These are phyloP conservation scores for Podospora bellae-mahoneyi DNA, from an alignment of 495 filamentous ascomycete species.

Conservation along the genomic window DNA sequence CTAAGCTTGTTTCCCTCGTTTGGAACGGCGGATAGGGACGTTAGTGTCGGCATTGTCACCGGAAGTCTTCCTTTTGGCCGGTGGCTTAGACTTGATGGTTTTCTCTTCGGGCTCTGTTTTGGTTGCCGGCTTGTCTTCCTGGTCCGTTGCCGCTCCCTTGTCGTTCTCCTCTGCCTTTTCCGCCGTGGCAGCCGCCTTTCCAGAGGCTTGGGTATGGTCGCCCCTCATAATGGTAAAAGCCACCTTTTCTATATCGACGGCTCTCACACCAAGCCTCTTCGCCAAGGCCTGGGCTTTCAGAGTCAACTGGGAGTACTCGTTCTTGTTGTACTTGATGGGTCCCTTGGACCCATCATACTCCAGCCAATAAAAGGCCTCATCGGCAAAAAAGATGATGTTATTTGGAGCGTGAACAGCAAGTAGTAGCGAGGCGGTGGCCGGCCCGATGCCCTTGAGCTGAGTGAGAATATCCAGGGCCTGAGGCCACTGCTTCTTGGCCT, in stretches of 20 bases:
- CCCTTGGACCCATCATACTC: slow-evolving; percentile 44
- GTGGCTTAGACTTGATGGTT: slow-evolving; percentile 15
- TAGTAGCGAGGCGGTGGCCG: slow-evolving; percentile 69
- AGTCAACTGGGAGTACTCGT: slow-evolving; percentile 59
- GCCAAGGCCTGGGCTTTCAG: slow-evolving; percentile 43
- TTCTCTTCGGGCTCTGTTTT: slow-evolving; percentile 3
- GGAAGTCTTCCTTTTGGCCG: slow-evolving; percentile 37
- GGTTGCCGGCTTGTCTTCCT: slow-evolving; percentile 14
- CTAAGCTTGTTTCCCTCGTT: slow-evolving; percentile 32
- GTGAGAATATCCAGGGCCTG: slow-evolving; percentile 50
- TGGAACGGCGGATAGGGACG: slow-evolving; percentile 27
- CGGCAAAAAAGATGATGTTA: slow-evolving; percentile 68
- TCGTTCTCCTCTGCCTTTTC: slow-evolving; percentile 18
- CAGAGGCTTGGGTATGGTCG: background rate
- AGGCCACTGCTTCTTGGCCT: slow-evolving; percentile 42
- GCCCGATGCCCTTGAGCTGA: slow-evolving; percentile 60
- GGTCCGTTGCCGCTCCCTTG: background rate
- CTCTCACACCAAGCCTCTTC: slow-evolving; percentile 51
- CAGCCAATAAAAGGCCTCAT: slow-evolving; percentile 70
- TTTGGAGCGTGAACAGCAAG: slow-evolving; percentile 57
- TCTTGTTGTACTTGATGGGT: slow-evolving; percentile 59
- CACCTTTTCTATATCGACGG: slow-evolving; percentile 63
- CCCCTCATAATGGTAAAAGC: slow-evolving; percentile 58
- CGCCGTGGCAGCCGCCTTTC: background rate
- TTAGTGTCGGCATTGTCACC: slow-evolving; percentile 22